Evolutionary conservation across 805 yeast genomes (phyloP).

Genomic region (Metschnikowia lunata): DNA sequence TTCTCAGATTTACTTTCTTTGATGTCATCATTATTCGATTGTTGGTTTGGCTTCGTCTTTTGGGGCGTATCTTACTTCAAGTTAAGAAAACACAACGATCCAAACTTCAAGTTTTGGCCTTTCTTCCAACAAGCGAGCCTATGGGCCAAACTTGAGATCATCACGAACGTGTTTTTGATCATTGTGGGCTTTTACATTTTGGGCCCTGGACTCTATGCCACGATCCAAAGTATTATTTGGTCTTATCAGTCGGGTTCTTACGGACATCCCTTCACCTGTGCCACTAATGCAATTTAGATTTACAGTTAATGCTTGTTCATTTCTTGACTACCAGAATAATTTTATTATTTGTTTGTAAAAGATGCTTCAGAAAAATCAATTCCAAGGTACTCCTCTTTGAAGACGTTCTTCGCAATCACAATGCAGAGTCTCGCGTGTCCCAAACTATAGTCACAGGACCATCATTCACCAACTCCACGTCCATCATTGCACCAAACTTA

Average conservation of each 20-base stretch:
- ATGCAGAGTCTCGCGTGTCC: slow-evolving; percentile 46
- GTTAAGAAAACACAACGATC: slow-evolving; percentile 27
- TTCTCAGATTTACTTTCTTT: slow-evolving; percentile 53
- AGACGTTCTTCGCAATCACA: neutral
- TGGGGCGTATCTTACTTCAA: slow-evolving; percentile 58
- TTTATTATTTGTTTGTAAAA: too few relatives aligned
- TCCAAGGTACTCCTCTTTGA: too few relatives aligned
- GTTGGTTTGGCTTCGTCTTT: slow-evolving; percentile 63
- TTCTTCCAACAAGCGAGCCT: slow-evolving; percentile 26
- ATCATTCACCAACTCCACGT: slow-evolving; percentile 79
- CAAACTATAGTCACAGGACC: slow-evolving; percentile 89
- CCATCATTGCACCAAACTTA: slow-evolving; percentile 96
- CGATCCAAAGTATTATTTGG: slow-evolving; percentile 49
- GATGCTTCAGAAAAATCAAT: too few relatives aligned
- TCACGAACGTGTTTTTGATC: slow-evolving; percentile 36
- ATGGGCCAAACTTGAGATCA: slow-evolving; percentile 34
- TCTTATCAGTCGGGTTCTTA: slow-evolving; percentile 47
- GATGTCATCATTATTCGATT: slow-evolving; percentile 59
- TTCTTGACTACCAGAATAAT: too few relatives aligned
- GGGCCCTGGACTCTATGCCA: slow-evolving; percentile 58
- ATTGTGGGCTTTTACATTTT: slow-evolving; percentile 48
- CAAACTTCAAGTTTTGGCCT: slow-evolving; percentile 17
- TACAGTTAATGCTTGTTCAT: neutral
- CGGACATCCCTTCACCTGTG: slow-evolving; percentile 52
- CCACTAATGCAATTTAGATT: slow-evolving; percentile 27